A percentile compares a stretch with the other conserved stretches of the same genome.
Conservation (phyloP, 495 filamentous ascomycete genomes). For the Neurospora intermedia region DNA sequence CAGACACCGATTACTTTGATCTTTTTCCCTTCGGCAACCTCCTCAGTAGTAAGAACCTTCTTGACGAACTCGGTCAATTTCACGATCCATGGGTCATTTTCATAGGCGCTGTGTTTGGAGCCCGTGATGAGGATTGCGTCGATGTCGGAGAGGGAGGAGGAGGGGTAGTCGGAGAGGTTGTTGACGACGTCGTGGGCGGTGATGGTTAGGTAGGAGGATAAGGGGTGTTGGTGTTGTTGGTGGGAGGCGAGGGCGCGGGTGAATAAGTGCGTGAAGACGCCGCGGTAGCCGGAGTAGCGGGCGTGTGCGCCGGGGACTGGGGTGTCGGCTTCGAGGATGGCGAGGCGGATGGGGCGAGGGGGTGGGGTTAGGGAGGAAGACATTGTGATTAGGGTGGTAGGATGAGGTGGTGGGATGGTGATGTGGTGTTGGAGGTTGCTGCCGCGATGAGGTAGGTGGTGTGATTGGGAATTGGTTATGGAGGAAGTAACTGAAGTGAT, state of each 20-base stretch:
- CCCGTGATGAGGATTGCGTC: slow-evolving; percentile 80
- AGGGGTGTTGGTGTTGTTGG: slow-evolving; percentile 3
- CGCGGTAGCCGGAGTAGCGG: slow-evolving; percentile 63
- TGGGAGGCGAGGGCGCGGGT: slow-evolving; percentile 24
- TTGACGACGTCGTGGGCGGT: slow-evolving; percentile 59
- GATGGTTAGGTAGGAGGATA: slow-evolving; percentile 42
- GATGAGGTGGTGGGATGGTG: not conserved
- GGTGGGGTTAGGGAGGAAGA: slow-evolving; percentile 9
- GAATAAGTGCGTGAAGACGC: slow-evolving; percentile 59
- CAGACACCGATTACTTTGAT: slow-evolving; percentile 72
- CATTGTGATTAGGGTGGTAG: not conserved
- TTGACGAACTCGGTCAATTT: slow-evolving; percentile 61
- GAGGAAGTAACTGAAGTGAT: too few species aligned
- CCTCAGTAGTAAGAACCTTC: slow-evolving; percentile 22
- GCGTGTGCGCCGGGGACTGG: slow-evolving; percentile 44
- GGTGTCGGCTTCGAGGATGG: slow-evolving; percentile 74
- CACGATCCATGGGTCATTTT: slow-evolving; percentile 64
- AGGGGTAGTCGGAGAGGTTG: slow-evolving; percentile 46
- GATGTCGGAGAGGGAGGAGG: slow-evolving; percentile 52
- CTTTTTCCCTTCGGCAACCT: slow-evolving; percentile 9
- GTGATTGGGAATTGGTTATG: too few species aligned
- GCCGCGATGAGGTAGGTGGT: not conserved
- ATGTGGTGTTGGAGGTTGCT: not conserved
- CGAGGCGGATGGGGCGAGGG: slow-evolving; percentile 56
- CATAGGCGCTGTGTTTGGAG: slow-evolving; percentile 45